These are phyloP conservation scores for Chrysoporthe puriensis DNA, from an alignment of 2,329 filamentous ascomycete species.

Conservation along the genomic window DNA sequence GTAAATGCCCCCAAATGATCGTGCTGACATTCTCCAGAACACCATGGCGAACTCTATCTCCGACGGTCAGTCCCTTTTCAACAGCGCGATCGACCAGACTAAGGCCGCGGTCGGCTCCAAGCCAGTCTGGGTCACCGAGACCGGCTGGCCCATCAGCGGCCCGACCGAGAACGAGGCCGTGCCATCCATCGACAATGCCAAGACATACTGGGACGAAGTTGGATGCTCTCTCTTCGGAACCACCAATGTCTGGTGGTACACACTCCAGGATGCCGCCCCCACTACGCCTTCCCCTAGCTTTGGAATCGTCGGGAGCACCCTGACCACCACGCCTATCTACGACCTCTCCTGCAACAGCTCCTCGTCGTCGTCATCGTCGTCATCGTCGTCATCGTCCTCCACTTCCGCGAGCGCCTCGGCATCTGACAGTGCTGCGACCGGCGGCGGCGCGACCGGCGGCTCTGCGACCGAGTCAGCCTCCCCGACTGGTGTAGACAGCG, in stretches of 20 bases:
- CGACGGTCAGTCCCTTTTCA: slow-evolving; percentile 68
- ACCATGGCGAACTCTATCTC: slow-evolving; percentile 68
- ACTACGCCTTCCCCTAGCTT: slow-evolving; percentile 69
- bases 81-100: slow-evolving; percentile 65
- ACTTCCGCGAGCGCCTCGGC: slow-evolving; percentile 1
- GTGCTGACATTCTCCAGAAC: slow-evolving; percentile 52
- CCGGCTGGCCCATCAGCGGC: slow-evolving; percentile 28
- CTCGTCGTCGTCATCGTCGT: slow-evolving; percentile 30
- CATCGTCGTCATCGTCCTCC: slow-evolving; percentile 11
- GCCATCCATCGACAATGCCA: slow-evolving; percentile 58
- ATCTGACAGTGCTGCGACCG: neutral
- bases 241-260: slow-evolving; percentile 76
- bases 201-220: slow-evolving; percentile 78
- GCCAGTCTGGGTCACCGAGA: slow-evolving; percentile 29
- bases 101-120: slow-evolving; percentile 49
- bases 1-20: neutral
- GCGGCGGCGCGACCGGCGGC: neutral
- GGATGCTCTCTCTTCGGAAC: slow-evolving; percentile 71
- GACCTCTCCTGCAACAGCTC: slow-evolving; percentile 62
- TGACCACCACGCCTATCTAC: slow-evolving; percentile 60
- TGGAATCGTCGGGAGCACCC: slow-evolving; percentile 64
- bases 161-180: slow-evolving; percentile 21
- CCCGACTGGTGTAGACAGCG: neutral
- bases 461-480: slow-evolving; percentile 8
- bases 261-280: slow-evolving; percentile 69